Percentiles rank a stretch among this genome's conserved stretches.
Evolutionary conservation across 192 early-diverging fungal species (phyloP).

Genomic region (Gorgonomyces haynaldii): DNA sequence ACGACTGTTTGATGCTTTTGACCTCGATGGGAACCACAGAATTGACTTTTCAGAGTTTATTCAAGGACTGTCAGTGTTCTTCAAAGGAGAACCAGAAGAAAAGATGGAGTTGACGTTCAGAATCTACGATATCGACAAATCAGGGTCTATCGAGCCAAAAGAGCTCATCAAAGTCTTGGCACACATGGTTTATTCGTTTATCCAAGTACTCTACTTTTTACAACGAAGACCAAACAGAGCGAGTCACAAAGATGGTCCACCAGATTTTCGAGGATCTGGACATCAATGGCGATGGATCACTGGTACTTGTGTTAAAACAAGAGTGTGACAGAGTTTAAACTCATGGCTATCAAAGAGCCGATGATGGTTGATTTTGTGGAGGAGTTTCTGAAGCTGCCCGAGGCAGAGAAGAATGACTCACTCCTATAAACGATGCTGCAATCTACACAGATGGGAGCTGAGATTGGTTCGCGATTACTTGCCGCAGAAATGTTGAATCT

Average conservation of each 20-base stretch:
- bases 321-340: constrained; percentile 55
- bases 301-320: constrained; percentile 32
- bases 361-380: constrained; percentile 65
- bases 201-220: constrained; percentile 42
- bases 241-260: constrained; percentile 52
- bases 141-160: constrained; percentile 58
- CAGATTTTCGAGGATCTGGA: constrained; percentile 71
- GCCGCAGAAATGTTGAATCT: no score
- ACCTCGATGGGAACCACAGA: constrained; percentile 48
- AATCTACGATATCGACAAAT: constrained; percentile 68
- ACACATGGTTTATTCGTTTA: constrained; percentile 45
- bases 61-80: constrained; percentile 58
- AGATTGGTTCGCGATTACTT: no score
- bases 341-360: constrained; percentile 69
- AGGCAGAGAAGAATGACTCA: neutral
- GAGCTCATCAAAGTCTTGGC: constrained; percentile 62
- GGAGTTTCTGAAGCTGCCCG: constrained; percentile 47
- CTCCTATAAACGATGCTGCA: no score
- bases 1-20: constrained; percentile 67
- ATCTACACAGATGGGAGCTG: no score
- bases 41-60: constrained; percentile 53
- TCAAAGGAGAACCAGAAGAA: constrained; percentile 66
- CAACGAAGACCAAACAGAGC: constrained; percentile 53
- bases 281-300: constrained; percentile 62
- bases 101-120: constrained; percentile 66